Conservation (phyloP, 176 grass and related monocot genomes). For the Elaeis guineensis region DNA sequence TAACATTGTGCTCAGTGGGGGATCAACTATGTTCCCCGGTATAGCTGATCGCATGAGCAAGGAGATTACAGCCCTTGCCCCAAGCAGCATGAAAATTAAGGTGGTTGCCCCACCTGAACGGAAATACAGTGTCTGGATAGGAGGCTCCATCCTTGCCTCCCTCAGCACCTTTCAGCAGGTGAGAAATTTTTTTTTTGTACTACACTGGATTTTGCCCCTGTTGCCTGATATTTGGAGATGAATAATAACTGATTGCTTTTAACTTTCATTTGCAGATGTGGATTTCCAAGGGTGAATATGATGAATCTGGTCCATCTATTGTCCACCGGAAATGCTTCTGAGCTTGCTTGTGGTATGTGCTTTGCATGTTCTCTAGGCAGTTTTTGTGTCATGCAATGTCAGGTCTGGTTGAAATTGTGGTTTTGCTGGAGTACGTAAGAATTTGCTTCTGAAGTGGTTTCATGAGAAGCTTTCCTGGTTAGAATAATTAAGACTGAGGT, state of each 20-base stretch:
- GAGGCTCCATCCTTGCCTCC: slow-evolving; percentile 9
- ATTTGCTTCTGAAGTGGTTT: too few relatives aligned
- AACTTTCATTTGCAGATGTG: slow-evolving; percentile 1
- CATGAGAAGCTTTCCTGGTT: too few relatives aligned
- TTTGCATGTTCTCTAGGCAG: too few relatives aligned
- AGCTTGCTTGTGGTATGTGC: too few relatives aligned
- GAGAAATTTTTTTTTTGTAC: background rate
- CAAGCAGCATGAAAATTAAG: slow-evolving; percentile 5
- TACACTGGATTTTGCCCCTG: too few relatives aligned
- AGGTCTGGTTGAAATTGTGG: too few relatives aligned
- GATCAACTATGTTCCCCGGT: slow-evolving; percentile 5
- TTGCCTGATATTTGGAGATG: too few relatives aligned
- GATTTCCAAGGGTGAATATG: slow-evolving; percentile 10
- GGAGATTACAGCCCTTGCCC: slow-evolving; percentile 8
- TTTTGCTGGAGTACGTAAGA: too few relatives aligned
- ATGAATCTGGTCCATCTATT: slow-evolving; percentile 3
- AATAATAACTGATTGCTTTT: too few relatives aligned
- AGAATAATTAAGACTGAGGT: too few relatives aligned
- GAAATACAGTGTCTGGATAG: slow-evolving; percentile 9
- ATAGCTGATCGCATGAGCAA: slow-evolving; percentile 15
- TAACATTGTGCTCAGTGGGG: slow-evolving; percentile 5
- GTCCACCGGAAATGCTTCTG: slow-evolving; percentile 10
- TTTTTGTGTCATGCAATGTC: too few relatives aligned
- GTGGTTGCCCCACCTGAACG: slow-evolving; percentile 8
- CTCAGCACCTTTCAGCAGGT: slow-evolving; percentile 11